These are phyloP conservation scores for Tetracladium maxilliforme DNA, from an alignment of 2,329 filamentous ascomycete species.

Conservation along the genomic window DNA sequence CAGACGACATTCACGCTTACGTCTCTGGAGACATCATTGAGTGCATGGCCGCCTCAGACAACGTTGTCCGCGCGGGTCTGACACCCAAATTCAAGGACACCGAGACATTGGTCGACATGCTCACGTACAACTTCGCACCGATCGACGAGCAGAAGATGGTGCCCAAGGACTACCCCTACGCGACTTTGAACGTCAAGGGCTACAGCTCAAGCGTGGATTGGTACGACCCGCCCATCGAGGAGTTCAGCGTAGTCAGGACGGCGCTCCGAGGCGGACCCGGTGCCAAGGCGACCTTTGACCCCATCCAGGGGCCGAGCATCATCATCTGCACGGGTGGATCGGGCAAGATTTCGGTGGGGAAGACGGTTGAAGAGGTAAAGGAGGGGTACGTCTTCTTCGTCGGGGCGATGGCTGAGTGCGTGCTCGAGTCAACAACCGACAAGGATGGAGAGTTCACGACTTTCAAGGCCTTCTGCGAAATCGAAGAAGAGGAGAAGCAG, in stretches of 20 bases:
- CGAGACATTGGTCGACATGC: conserved; percentile 70
- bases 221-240: conserved; percentile 93
- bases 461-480: conserved; percentile 90
- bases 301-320: conserved; percentile 78
- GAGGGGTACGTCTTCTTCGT: conserved; percentile 72
- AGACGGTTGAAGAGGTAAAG: conserved; percentile 61
- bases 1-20: conserved; percentile 96
- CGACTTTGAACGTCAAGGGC: conserved; percentile 62
- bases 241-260: conserved; percentile 81
- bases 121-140: conserved; percentile 91
- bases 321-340: conserved; percentile 76
- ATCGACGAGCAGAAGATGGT: conserved; percentile 91
- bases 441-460: conserved; percentile 62
- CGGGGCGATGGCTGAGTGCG: conserved; percentile 71
- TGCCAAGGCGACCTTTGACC: conserved; percentile 78
- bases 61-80: conserved; percentile 92
- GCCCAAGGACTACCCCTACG: conserved; percentile 74
- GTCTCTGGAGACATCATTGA: conserved; percentile 89
- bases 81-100: conserved; percentile 99
- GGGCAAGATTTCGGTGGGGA: conserved; percentile 74
- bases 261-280: conserved; percentile 51
- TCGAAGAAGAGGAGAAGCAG: conserved; percentile 21
- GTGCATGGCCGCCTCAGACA: conserved; percentile 98
- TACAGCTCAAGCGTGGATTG: conserved; percentile 64
- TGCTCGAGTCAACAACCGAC: conserved; percentile 56